phyloP scores from a whole-genome alignment of 805 yeast genomes.

The Lipomyces lipofer region DNA sequence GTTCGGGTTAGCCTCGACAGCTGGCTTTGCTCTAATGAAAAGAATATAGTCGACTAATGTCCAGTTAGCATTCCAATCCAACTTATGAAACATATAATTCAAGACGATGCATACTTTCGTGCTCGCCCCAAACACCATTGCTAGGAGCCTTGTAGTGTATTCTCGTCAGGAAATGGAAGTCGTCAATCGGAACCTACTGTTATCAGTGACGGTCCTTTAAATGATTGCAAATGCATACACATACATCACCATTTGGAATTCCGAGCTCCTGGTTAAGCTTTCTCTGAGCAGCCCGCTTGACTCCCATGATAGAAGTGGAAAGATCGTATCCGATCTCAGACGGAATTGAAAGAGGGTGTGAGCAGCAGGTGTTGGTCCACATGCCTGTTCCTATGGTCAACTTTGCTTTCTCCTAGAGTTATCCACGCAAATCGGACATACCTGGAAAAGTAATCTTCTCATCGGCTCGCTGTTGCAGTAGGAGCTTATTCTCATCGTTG shows the following conservation, averaged over 20 bases:
- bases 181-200: slow-evolving; percentile 51
- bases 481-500: slow-evolving; percentile 69
- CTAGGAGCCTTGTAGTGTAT: slow-evolving; percentile 88
- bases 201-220: not conserved
- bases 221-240: too few relatives aligned
- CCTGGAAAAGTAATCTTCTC: slow-evolving; percentile 95
- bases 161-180: slow-evolving; percentile 82
- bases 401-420: too few relatives aligned
- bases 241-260: slow-evolving; percentile 49
- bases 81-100: too few relatives aligned
- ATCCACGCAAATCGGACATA: too few relatives aligned
- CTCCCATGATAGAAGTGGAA: slow-evolving; percentile 69
- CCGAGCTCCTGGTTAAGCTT: slow-evolving; percentile 94
- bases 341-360: slow-evolving; percentile 88
- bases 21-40: slow-evolving; percentile 61
- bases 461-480: slow-evolving; percentile 92
- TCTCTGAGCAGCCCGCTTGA: slow-evolving; percentile 83
- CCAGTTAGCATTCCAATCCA: not conserved
- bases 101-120: slow-evolving; percentile 52
- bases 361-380: slow-evolving; percentile 99
- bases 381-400: slow-evolving; percentile 45
- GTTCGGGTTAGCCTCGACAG: slow-evolving; percentile 62
- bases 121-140: slow-evolving; percentile 91
- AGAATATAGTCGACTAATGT: slow-evolving; percentile 74
- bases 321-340: slow-evolving; percentile 73